Evolutionary conservation across 768 basidiomycete genomes (phyloP).

Genomic region (Chalciporus piperatus): DNA sequence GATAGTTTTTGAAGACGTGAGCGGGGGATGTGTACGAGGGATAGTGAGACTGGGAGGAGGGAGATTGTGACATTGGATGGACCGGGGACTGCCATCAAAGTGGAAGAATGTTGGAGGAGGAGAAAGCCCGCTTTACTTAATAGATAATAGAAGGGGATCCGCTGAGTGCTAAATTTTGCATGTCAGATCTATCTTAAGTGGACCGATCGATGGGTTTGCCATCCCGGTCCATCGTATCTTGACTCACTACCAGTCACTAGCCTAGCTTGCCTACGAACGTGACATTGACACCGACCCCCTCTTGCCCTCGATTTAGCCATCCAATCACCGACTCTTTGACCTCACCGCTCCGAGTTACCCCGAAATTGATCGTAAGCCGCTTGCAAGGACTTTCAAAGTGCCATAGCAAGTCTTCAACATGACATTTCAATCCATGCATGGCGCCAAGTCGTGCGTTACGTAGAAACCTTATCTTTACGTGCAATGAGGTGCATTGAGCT

Average conservation of each 20-base stretch:
- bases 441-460: not conserved
- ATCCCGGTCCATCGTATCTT: not conserved
- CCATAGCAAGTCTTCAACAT: too few relatives aligned
- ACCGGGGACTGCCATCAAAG: constrained; percentile 24
- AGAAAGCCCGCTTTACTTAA: constrained; percentile 3
- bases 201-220: not conserved
- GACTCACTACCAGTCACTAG: not conserved
- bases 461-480: not conserved
- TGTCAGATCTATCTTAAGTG: constrained; percentile 7
- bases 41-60: constrained; percentile 67
- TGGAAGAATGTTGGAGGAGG: constrained; percentile 8
- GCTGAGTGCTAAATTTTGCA: constrained; percentile 13
- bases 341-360: too few relatives aligned
- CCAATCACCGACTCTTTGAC: too few relatives aligned
- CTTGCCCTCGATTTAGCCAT: too few relatives aligned
- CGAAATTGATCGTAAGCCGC: too few relatives aligned
- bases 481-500: too few relatives aligned
- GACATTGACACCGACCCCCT: too few relatives aligned
- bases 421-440: too few relatives aligned
- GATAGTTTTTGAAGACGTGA: constrained; percentile 58
- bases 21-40: constrained; percentile 73
- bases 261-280: too few relatives aligned
- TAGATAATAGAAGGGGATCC: constrained; percentile 11
- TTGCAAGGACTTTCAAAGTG: too few relatives aligned
- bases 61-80: constrained; percentile 54